Base-by-base conservation (phyloP, 345 rosid species). In the Hibiscus syriacus region DNA sequence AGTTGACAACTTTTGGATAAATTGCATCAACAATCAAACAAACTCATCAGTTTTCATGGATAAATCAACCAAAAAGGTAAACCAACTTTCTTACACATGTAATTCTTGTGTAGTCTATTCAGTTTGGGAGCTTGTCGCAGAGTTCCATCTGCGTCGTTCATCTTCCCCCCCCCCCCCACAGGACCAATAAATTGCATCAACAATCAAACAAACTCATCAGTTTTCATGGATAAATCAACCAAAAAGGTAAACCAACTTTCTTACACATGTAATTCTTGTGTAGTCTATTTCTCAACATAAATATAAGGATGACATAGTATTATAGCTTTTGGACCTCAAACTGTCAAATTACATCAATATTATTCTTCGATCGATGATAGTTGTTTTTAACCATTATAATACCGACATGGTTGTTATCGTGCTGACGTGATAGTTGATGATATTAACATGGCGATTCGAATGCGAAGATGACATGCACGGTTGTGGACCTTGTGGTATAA, bases 1-100 rank as follows among this genome's bases (percentile, higher is more conserved):
- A 83, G 64, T 86, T 88, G 78, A 85, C 87, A 59, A 93, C 49
- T 14, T 55, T 68, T 29, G 97, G 98, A 41, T n/a, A n/a, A n/a
- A n/a, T n/a, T n/a, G 97, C 97, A 68, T 78, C 68, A 2, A 67
- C 48, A 52, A 8, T 22, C 30, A 64, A 64, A 46, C 68, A 27
- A 64, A 46, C 16, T 46, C 14, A 65, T 65, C 50, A 61, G 49
- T 61, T 22, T 6, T 12, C 17, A 34, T 10, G 64, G 55, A 34
- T 22, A 62, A 39, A 27, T 23, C 39, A 66, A 60, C 59, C 16
- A 52, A 48, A 45, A 1, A 49, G 5, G 5, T 19, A 3, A 41
- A 38, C 19, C 22, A 29, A 50, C 99, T 84, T 78, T 94, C 92
- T 6, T 29, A 16, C 32, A 27, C 6, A 6, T 55, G 10, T 55